Base-by-base conservation (phyloP, 768 basidiomycete species). In the Mycena indigotica region DNA sequence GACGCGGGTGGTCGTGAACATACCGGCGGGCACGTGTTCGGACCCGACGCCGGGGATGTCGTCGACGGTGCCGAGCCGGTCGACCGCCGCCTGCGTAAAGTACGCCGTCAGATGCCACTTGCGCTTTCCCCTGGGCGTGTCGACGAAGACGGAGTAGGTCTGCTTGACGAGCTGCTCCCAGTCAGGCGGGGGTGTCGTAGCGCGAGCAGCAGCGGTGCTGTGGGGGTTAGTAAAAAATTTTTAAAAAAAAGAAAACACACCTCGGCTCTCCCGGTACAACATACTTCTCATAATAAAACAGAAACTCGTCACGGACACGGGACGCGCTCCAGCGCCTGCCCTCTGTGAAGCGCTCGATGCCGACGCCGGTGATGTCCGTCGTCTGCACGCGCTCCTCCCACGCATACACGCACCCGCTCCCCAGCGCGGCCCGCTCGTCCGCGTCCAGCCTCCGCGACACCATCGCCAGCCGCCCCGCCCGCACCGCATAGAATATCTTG, bases 51-150 rank as follows among this genome's bases (percentile, higher is more conserved):
- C 71, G 13, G 78, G 77, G 65, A 89, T 76, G 60, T 88, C 84
- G 60, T 92, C 89, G 50, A 93, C 83, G 4, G 85, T 87, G 44
- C 82, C 79, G 32, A 93, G 77, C 40, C 84, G 76, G 68, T 90
- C 87, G 25, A 91, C 84, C 0, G 87, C 89, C 3, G 80, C 75
- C 62, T 90, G 88, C 26, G 91, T 89, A 68, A 91, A 93, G 71
- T 93, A 93, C 85, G 69, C 68, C 91, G 90, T 91, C 39, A 93
- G 76, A 69, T 92, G 91, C 91, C 89, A 91, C 73, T 93, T 93
- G 48, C 86, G 80, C 54, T 77, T 77, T 39, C 88, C 86, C 62
- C 80, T 81, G 29, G 80, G 80, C 4, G 85, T 84, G 54, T 83
- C 77, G 28, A 87, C 83, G 84, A 84, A 89, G 35, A 88, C 90